Conservation (phyloP, 1,284 basidiomycete species). For the Wallemia mellicola region DNA sequence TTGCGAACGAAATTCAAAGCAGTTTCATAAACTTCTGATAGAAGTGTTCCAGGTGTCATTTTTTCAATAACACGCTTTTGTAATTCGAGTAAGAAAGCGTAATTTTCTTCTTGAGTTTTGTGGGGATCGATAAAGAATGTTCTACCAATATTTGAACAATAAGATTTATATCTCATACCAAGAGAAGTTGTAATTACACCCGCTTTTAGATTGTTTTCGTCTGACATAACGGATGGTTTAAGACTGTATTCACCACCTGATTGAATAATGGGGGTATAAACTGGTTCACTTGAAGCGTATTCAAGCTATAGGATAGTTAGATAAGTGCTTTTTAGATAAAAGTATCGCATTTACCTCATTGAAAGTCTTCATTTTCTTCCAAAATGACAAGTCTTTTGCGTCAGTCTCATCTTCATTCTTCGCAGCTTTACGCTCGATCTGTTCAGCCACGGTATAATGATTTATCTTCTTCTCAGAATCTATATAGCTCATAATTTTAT, state of each 20-base stretch:
- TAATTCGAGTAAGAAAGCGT: constrained; percentile 42
- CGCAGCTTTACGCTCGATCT: constrained; percentile 61
- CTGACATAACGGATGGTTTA: constrained; percentile 55
- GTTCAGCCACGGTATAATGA: constrained; percentile 52
- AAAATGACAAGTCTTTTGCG: constrained; percentile 38
- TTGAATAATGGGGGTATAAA: constrained; percentile 83
- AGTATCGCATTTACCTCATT: constrained; percentile 25
- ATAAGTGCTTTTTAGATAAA: neutral
- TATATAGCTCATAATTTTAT: constrained; percentile 64
- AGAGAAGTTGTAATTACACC: constrained; percentile 68
- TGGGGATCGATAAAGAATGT: constrained; percentile 87
- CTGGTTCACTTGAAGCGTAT: constrained; percentile 62
- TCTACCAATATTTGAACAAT: constrained; percentile 68
- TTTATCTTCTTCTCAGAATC: constrained; percentile 71
- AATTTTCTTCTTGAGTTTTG: constrained; percentile 66
- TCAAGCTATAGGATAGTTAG: constrained; percentile 30
- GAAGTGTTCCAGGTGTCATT: constrained; percentile 48
- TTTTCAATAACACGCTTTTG: constrained; percentile 45
- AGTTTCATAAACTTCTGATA: constrained; percentile 50
- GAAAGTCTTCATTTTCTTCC: constrained; percentile 46
- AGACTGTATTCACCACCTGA: constrained; percentile 76
- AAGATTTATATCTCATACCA: constrained; percentile 73
- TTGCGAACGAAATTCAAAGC: constrained; percentile 40
- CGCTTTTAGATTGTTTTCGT: constrained; percentile 52
- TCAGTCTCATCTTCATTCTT: constrained; percentile 36